These are phyloP conservation scores for Isabelozyma rhagii DNA, from an alignment of 805 yeast species.

Conservation along the genomic window DNA sequence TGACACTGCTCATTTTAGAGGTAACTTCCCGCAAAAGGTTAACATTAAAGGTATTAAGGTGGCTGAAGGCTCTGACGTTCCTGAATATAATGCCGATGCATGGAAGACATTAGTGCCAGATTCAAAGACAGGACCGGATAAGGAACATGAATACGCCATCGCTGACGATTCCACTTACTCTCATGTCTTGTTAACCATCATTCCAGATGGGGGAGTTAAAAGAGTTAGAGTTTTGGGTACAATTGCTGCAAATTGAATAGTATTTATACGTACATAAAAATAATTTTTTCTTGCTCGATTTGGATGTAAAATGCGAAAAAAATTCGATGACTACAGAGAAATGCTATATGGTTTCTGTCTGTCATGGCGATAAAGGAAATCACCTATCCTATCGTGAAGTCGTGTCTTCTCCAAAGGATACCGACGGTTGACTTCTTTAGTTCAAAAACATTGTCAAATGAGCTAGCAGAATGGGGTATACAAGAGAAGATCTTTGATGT, in stretches of 20 bases:
- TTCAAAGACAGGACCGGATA: conserved; percentile 78
- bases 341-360: no score
- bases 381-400: neutral
- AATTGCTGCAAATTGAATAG: conserved; percentile 11
- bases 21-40: conserved; percentile 87
- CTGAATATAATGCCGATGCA: conserved; percentile 38
- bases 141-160: conserved; percentile 61
- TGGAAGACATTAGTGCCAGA: conserved; percentile 71
- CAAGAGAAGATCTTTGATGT: conserved; percentile 13
- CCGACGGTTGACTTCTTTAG: conserved; percentile 15
- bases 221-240: conserved; percentile 81
- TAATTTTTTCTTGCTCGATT: neutral
- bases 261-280: neutral
- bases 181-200: conserved; percentile 76
- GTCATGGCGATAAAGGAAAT: neutral
- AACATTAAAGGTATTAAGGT: conserved; percentile 59
- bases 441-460: neutral
- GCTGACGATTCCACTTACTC: conserved; percentile 38
- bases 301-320: neutral
- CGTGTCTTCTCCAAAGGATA: conserved; percentile 14
- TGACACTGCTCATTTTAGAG: conserved; percentile 93
- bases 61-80: conserved; percentile 25
- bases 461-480: conserved; percentile 7
- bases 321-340: neutral
- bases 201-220: conserved; percentile 97